Evolutionary conservation across 768 basidiomycete species (phyloP), one percentile per base, ranked within the genome.

Genomic region (Leccinum rimulosum): DNA sequence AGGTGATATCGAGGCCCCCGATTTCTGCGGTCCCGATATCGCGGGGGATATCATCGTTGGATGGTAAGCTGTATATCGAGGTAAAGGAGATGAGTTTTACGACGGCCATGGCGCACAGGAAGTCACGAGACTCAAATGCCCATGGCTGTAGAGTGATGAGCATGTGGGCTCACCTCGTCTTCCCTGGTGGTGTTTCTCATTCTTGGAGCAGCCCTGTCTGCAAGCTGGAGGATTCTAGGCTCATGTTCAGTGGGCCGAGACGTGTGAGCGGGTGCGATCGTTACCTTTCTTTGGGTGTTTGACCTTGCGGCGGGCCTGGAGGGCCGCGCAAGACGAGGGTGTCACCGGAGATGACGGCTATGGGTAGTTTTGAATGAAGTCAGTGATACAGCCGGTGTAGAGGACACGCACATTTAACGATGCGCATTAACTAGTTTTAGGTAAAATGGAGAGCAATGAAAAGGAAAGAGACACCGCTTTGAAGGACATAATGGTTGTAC

Each of bases 121-220:
- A 97, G 75, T 98, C 97, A 64, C 97, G 89, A 50, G 94, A 85
- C 70, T 95, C 92, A 72, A 89, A 97, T 2, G 96, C 91, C 86
- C 89, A 94, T 6, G 88, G 85, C 92, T 96, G 63, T 17, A 27
- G 12, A 31, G 15, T 1, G 12, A 30, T 67, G 17, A 64, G 62
- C 22, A 55, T 36, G n/a, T 2, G 33, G 9, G 68, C 74, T 59
- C 61, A 88, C 94, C 81, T 98, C 97, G 71, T 98, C 97, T 61
- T 94, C 90, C 59, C 95, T 81, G 27, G 84, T 84, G 11, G 87
- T 79, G 19, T 85, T 89, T 10, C 96, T 95, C 70, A 93, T 78
- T 40, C 92, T 83, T 4, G 97, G 96, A 30, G 95, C 88, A 22
- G 83, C 72, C 51, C 97, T 76, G 67, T 96, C 95, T 33, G 92